Percentiles rank a stretch among this genome's conserved stretches.
These are phyloP conservation scores for Barbatosphaeria neglecta DNA, from an alignment of 495 filamentous ascomycete species.

Conservation along the genomic window DNA sequence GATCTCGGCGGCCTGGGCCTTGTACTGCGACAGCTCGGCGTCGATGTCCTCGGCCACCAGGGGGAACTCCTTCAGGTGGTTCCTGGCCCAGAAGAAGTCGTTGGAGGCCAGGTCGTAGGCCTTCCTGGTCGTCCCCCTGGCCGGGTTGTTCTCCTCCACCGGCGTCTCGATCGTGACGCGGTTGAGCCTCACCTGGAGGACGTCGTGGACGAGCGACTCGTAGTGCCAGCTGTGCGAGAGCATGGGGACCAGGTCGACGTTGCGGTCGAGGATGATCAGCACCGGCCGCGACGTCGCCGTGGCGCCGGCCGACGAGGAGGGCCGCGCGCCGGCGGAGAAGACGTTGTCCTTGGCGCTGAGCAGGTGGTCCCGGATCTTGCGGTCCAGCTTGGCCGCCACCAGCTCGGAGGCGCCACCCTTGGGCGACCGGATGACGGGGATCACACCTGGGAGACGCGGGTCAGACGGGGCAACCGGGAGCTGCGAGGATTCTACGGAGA, in stretches of 20 bases:
- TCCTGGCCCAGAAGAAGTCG: slow-evolving; percentile 96
- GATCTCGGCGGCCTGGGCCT: slow-evolving; percentile 87
- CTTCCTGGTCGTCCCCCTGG: slow-evolving; percentile 63
- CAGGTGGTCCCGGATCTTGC: slow-evolving; percentile 92
- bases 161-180: slow-evolving; percentile 87
- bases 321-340: slow-evolving; percentile 46
- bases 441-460: slow-evolving; percentile 44
- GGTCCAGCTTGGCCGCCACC: slow-evolving; percentile 85
- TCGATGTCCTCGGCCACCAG: slow-evolving; percentile 96
- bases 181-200: slow-evolving; percentile 87
- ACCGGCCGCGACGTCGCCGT: slow-evolving; percentile 68
- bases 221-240: slow-evolving; percentile 98
- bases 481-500: too few species aligned
- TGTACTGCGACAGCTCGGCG: slow-evolving; percentile 82
- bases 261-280: slow-evolving; percentile 83
- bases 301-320: slow-evolving; percentile 24
- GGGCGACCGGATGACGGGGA: slow-evolving; percentile 87
- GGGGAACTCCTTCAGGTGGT: slow-evolving; percentile 87
- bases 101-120: slow-evolving; percentile 81
- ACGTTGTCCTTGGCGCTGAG: slow-evolving; percentile 95
- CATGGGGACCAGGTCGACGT: slow-evolving; percentile 96
- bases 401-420: slow-evolving; percentile 89
- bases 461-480: slow-evolving; percentile 7
- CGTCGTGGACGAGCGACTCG: slow-evolving; percentile 89
- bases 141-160: slow-evolving; percentile 60